Percentiles rank a stretch among this genome's conserved stretches.
Evolutionary conservation across 148 eudicot genomes (phyloP).

Genomic region (Rheum nobile): DNA sequence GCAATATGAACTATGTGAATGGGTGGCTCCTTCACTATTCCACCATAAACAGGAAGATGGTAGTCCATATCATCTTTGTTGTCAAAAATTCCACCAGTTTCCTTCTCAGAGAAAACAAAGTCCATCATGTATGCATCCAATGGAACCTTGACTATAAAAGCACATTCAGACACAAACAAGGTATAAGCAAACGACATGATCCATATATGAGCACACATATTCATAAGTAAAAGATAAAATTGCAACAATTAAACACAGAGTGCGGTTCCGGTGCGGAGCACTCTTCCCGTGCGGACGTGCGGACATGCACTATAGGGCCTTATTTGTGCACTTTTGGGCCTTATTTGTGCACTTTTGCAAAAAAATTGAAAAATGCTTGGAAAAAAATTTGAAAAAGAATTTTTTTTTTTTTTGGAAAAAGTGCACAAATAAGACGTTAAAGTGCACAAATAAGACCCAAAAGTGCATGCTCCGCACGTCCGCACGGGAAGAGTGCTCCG

Average conservation of each 20-base stretch:
- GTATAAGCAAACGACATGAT: not conserved
- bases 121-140: constrained; percentile 98
- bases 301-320: too few relatives aligned
- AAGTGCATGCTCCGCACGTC: too few relatives aligned
- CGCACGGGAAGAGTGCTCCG: too few relatives aligned
- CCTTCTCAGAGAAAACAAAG: constrained; percentile 78
- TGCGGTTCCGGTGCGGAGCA: too few relatives aligned
- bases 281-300: too few relatives aligned
- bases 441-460: too few relatives aligned
- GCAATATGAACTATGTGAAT: constrained; percentile 94
- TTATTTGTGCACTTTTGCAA: too few relatives aligned
- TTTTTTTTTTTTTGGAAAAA: too few relatives aligned
- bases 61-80: constrained; percentile 82
- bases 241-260: not conserved
- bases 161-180: not conserved
- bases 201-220: not conserved
- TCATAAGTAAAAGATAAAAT: not conserved
- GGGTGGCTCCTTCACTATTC: constrained; percentile 78
- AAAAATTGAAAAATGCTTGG: too few relatives aligned
- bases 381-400: too few relatives aligned
- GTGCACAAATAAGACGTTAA: too few relatives aligned
- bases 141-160: constrained; percentile 81
- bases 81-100: constrained; percentile 89
- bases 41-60: constrained; percentile 88
- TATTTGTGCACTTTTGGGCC: too few relatives aligned